These are phyloP conservation scores for Hemerocallis citrina DNA, from an alignment of 106 monocot species.

Conservation along the genomic window DNA sequence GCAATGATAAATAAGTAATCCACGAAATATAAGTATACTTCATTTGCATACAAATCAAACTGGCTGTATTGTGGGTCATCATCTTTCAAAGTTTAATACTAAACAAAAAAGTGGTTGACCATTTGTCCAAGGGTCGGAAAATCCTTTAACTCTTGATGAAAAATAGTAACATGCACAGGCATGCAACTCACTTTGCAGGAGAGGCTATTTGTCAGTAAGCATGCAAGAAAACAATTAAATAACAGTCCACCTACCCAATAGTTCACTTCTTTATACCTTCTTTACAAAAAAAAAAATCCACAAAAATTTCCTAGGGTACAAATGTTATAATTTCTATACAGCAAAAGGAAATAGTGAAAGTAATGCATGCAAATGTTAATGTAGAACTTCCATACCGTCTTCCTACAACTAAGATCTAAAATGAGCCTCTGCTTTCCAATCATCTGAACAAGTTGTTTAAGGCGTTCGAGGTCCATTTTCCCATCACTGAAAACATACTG, in stretches of 20 bases:
- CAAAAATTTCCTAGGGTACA: too few relatives aligned
- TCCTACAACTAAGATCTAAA: constrained; percentile 91
- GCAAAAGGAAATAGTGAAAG: too few relatives aligned
- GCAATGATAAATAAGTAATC: background rate
- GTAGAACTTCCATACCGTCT: constrained; percentile 56
- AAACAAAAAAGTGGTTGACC: background rate
- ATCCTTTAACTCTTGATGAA: too few relatives aligned
- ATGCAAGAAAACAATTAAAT: too few relatives aligned
- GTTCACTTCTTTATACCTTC: too few relatives aligned
- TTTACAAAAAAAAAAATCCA: too few relatives aligned
- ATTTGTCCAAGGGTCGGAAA: background rate
- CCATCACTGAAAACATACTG: constrained; percentile 88
- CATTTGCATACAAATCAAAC: background rate
- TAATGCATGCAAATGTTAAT: too few relatives aligned
- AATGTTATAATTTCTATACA: too few relatives aligned
- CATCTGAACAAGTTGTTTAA: constrained; percentile 41
- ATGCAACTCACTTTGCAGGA: too few relatives aligned
- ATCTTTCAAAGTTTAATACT: background rate
- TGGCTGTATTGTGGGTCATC: background rate
- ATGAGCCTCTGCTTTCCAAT: constrained; percentile 68
- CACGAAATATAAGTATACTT: background rate
- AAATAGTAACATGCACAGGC: too few relatives aligned
- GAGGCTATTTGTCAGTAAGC: too few relatives aligned
- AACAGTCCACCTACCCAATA: too few relatives aligned
- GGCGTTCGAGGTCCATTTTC: constrained; percentile 57